Percentiles rank a stretch among this genome's conserved stretches.
Evolutionary conservation across 345 rosid species (phyloP).

Genomic region (Erysimum cheiranthoides): DNA sequence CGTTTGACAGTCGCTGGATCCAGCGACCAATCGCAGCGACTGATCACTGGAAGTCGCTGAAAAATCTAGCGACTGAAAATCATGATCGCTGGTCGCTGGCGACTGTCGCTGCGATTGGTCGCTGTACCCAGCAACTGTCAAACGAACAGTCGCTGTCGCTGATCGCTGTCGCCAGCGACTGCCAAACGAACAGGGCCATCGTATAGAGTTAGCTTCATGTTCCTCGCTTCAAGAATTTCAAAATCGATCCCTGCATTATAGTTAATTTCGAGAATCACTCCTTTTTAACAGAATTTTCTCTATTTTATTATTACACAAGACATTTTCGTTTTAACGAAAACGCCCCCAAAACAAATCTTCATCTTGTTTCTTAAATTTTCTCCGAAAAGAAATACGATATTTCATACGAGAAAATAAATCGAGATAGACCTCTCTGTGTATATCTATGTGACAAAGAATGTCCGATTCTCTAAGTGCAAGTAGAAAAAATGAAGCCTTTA

Average conservation of each 20-base stretch:
- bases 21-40: no score
- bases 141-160: no score
- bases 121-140: no score
- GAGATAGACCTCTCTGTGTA: constrained; percentile 5
- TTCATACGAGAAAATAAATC: constrained; percentile 3
- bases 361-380: constrained; percentile 5
- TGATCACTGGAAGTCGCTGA: no score
- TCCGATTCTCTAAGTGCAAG: constrained; percentile 32
- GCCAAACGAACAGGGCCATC: no score
- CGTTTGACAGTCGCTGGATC: no score
- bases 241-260: neutral
- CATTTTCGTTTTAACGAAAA: neutral
- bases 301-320: neutral
- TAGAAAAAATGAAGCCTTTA: neutral
- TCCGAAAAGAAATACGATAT: neutral
- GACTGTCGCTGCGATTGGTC: no score
- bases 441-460: constrained; percentile 36
- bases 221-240: neutral
- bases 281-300: neutral
- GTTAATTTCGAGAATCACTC: neutral
- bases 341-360: constrained; percentile 8
- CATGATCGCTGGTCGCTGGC: no score
- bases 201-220: neutral
- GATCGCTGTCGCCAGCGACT: no score
- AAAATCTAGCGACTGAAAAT: no score